A percentile compares a stretch with the other conserved stretches of the same genome.
Conservation (phyloP, 148 eudicot species). For the Fagopyrum tataricum region DNA sequence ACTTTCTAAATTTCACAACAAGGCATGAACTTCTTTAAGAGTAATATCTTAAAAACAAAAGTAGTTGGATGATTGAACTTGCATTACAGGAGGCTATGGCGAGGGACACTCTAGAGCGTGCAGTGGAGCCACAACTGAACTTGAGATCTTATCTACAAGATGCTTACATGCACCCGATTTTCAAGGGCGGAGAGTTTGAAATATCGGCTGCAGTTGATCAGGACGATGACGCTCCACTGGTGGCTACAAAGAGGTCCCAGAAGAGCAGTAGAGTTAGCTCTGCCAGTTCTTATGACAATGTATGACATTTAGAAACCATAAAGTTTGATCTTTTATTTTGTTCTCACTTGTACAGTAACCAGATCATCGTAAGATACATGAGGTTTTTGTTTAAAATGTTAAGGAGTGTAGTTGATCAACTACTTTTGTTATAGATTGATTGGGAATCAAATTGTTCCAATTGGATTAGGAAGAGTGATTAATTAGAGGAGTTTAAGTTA, state of each 20-base stretch:
- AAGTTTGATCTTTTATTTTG: too few relatives aligned
- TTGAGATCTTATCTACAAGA: constrained; percentile 64
- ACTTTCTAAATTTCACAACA: too few relatives aligned
- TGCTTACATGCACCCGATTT: constrained; percentile 81
- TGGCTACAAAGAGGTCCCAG: constrained; percentile 74
- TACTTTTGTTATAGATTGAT: too few relatives aligned
- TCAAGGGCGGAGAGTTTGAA: constrained; percentile 51
- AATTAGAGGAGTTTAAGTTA: too few relatives aligned
- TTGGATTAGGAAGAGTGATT: too few relatives aligned
- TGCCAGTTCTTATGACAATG: background rate
- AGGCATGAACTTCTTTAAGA: too few relatives aligned
- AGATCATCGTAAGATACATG: too few relatives aligned
- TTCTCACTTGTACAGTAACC: too few relatives aligned
- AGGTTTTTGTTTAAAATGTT: too few relatives aligned
- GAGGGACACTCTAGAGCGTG: constrained; percentile 82
- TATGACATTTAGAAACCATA: background rate
- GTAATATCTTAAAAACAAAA: background rate
- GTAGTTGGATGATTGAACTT: background rate
- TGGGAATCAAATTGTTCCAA: too few relatives aligned
- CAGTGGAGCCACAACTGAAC: constrained; percentile 74
- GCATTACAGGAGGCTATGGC: constrained; percentile 70
- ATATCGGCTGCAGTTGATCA: constrained; percentile 30
- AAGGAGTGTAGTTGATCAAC: too few relatives aligned
- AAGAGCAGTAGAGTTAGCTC: constrained; percentile 25
- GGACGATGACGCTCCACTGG: constrained; percentile 66